phyloP scores from a whole-genome alignment of 768 basidiomycete species.

The Rhodocollybia butyracea region DNA sequence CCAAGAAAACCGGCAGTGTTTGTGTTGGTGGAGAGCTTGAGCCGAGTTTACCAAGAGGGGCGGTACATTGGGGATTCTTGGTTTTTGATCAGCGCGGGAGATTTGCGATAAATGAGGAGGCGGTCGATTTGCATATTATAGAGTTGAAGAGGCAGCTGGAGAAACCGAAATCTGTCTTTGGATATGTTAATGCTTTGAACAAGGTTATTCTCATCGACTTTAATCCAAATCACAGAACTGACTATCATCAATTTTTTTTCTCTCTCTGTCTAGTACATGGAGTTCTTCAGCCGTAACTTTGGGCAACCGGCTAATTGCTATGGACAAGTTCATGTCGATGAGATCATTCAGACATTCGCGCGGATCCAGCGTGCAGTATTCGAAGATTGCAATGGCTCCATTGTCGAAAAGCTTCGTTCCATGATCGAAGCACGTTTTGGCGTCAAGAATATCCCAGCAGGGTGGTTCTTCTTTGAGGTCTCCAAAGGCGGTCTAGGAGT shows the following conservation, averaged over 20 bases:
- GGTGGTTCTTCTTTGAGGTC: constrained; percentile 39
- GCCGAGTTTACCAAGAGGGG: constrained; percentile 26
- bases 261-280: constrained; percentile 25
- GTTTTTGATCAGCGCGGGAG: constrained; percentile 28
- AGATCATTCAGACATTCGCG: constrained; percentile 28
- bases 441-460: constrained; percentile 31
- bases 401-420: constrained; percentile 23
- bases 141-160: constrained; percentile 31
- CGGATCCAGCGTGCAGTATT: constrained; percentile 26
- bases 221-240: not conserved
- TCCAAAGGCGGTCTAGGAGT: constrained; percentile 34
- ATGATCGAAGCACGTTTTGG: constrained; percentile 29
- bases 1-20: constrained; percentile 38
- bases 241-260: not conserved
- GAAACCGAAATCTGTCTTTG: constrained; percentile 33
- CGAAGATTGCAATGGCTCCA: constrained; percentile 10
- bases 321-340: constrained; percentile 26
- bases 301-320: constrained; percentile 31
- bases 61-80: constrained; percentile 39
- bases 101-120: constrained; percentile 34
- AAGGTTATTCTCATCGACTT: constrained; percentile 3
- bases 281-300: constrained; percentile 33
- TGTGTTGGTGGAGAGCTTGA: constrained; percentile 23
- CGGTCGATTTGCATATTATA: constrained; percentile 27
- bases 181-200: constrained; percentile 37